Conservation (phyloP, 2,329 filamentous ascomycete species). For the Dothiorella sarmentorum region DNA sequence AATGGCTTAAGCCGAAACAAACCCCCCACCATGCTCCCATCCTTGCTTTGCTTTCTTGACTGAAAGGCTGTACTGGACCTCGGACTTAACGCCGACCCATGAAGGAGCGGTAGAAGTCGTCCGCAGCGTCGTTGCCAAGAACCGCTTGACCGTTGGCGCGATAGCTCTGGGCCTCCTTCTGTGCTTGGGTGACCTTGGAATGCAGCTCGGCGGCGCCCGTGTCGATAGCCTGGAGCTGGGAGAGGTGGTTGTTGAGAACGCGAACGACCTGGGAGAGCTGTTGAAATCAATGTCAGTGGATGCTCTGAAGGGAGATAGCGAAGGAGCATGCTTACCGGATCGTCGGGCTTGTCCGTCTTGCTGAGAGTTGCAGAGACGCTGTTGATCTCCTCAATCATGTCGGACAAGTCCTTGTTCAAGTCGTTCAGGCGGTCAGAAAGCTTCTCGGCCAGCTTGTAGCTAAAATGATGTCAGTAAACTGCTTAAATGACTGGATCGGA, state of each 20-base stretch:
- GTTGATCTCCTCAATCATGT: conserved; percentile 99
- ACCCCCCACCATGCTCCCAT: not conserved
- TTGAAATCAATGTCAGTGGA: not conserved
- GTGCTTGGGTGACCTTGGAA: conserved; percentile 75
- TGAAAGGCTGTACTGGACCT: not conserved
- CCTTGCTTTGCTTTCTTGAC: not conserved
- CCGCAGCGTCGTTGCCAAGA: conserved; percentile 67
- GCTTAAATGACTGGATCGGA: too few species aligned
- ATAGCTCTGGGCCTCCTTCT: conserved; percentile 67
- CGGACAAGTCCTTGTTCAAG: conserved; percentile 86
- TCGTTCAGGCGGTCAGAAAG: conserved; percentile 86
- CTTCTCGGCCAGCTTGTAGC: conserved; percentile 88
- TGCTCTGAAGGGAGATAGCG: too few species aligned
- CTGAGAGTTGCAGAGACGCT: conserved; percentile 82
- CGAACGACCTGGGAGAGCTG: conserved; percentile 93
- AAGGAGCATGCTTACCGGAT: conserved; percentile 26
- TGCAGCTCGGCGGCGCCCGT: conserved; percentile 76
- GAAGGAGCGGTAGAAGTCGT: conserved; percentile 89
- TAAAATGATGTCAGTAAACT: conserved; percentile 32
- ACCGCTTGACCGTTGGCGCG: conserved; percentile 49
- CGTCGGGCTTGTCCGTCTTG: conserved; percentile 74
- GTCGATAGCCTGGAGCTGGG: conserved; percentile 91
- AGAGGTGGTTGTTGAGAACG: conserved; percentile 88
- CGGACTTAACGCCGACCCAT: conserved; percentile 60
- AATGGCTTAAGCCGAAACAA: not conserved